Conservation (phyloP, 495 filamentous ascomycete species). For the Hypoxylon fragiforme region DNA sequence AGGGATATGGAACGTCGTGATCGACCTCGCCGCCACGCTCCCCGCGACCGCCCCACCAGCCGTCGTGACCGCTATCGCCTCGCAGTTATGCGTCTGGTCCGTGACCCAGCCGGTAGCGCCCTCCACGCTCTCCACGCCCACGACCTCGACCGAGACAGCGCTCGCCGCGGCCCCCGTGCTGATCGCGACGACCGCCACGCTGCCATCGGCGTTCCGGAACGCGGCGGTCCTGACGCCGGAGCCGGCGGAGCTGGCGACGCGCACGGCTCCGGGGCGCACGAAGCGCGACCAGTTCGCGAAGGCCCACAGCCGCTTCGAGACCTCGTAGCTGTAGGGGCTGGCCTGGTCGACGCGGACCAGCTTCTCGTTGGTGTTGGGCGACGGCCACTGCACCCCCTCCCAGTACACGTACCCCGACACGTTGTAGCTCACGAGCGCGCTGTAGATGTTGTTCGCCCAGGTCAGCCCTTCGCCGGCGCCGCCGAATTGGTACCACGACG, state of each 20-base stretch:
- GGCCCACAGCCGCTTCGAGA: slow-evolving; percentile 56
- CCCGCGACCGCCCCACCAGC: slow-evolving; percentile 40
- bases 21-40: slow-evolving; percentile 41
- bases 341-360: slow-evolving; percentile 49
- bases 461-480: slow-evolving; percentile 56
- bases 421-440: slow-evolving; percentile 47
- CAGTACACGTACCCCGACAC: slow-evolving; percentile 58
- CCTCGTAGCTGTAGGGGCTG: slow-evolving; percentile 41
- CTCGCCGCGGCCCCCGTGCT: slow-evolving; percentile 45
- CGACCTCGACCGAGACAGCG: slow-evolving; percentile 38
- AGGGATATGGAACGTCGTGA: slow-evolving; percentile 43
- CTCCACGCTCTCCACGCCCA: too few relatives aligned
- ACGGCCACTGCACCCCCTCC: slow-evolving; percentile 56
- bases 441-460: slow-evolving; percentile 60
- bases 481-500: slow-evolving; percentile 52
- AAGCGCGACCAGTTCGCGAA: slow-evolving; percentile 55
- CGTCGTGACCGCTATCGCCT: slow-evolving; percentile 34
- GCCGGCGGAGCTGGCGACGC: slow-evolving; percentile 40
- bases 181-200: slow-evolving; percentile 50
- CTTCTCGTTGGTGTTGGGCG: slow-evolving; percentile 52
- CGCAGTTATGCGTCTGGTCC: slow-evolving; percentile 42
- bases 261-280: slow-evolving; percentile 53
- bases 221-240: slow-evolving; percentile 49
- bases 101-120: slow-evolving; percentile 44
- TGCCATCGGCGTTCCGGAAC: slow-evolving; percentile 55